Percentiles rank a stretch among this genome's conserved stretches.
phyloP scores from a whole-genome alignment of 2,329 filamentous ascomycete genomes.

The Pyrenophora seminiperda region DNA sequence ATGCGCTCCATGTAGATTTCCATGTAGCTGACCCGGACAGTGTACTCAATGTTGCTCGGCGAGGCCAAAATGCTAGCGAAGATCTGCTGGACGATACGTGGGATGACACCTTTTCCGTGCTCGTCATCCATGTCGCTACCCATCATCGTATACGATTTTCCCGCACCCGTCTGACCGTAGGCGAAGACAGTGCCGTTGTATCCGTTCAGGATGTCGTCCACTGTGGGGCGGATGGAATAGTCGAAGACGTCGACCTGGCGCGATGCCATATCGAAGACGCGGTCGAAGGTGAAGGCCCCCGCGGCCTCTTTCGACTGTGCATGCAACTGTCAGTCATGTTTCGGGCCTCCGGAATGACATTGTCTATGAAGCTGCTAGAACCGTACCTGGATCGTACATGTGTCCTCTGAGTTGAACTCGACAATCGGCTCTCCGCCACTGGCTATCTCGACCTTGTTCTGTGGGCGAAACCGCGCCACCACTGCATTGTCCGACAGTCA shows the following conservation, averaged over 20 bases:
- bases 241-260: conserved; percentile 94
- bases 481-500: conserved; percentile 59
- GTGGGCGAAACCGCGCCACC: conserved; percentile 95
- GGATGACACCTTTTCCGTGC: conserved; percentile 88
- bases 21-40: conserved; percentile 98
- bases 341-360: background rate
- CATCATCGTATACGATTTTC: conserved; percentile 99
- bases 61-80: conserved; percentile 93
- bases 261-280: conserved; percentile 93
- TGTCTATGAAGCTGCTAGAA: background rate
- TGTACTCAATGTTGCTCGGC: conserved; percentile 94
- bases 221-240: conserved; percentile 93
- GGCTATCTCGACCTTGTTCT: conserved; percentile 91
- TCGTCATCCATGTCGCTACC: conserved; percentile 91
- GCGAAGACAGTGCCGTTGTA: conserved; percentile 99
- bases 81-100: conserved; percentile 95
- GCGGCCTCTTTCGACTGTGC: conserved; percentile 77
- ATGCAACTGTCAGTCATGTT: conserved; percentile 21
- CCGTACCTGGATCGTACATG: conserved; percentile 80
- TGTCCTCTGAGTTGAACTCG: conserved; percentile 84
- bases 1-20: conserved; percentile 99
- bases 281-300: conserved; percentile 89
- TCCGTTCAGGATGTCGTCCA: conserved; percentile 97
- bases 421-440: conserved; percentile 93
- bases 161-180: conserved; percentile 96